A percentile compares a stretch with the other conserved stretches of the same genome.
These are phyloP conservation scores for Casuarina cunninghamiana DNA, from an alignment of 306 rosid species.

Conservation along the genomic window DNA sequence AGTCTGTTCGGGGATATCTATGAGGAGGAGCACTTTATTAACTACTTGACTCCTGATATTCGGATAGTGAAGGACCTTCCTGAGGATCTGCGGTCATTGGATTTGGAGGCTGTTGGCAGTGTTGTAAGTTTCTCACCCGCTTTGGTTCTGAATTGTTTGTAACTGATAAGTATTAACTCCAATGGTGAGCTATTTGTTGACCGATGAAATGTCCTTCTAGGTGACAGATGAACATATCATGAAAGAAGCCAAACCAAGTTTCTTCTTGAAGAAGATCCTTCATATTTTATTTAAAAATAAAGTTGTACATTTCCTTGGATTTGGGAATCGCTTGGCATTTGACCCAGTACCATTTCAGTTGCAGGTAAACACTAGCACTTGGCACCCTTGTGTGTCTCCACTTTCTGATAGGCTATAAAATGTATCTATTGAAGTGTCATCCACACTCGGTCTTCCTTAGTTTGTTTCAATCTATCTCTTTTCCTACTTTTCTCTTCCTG, in stretches of 20 bases:
- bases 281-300: conserved; percentile 80
- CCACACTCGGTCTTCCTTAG: conserved; percentile 16
- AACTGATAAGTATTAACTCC: conserved; percentile 9
- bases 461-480: conserved; percentile 25
- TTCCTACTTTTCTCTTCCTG: conserved; percentile 53
- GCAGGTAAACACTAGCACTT: conserved; percentile 64
- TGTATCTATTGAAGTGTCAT: not conserved
- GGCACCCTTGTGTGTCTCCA: conserved; percentile 21
- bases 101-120: conserved; percentile 86
- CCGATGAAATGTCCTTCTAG: conserved; percentile 48
- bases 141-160: not conserved
- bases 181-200: conserved; percentile 23
- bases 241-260: conserved; percentile 95
- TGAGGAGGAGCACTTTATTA: conserved; percentile 86
- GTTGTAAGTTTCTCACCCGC: conserved; percentile 54
- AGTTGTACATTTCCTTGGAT: conserved; percentile 86
- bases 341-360: conserved; percentile 81
- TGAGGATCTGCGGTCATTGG: conserved; percentile 67
- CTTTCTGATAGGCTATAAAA: conserved; percentile 13
- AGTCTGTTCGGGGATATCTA: conserved; percentile 93
- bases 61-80: conserved; percentile 94
- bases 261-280: conserved; percentile 73
- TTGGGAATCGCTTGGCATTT: conserved; percentile 96
- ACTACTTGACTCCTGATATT: conserved; percentile 85
- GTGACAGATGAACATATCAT: conserved; percentile 80